These are phyloP conservation scores for Globisporangium cylindrosporum DNA, from an alignment of 352 stramenopile genomes.

Conservation along the genomic window DNA sequence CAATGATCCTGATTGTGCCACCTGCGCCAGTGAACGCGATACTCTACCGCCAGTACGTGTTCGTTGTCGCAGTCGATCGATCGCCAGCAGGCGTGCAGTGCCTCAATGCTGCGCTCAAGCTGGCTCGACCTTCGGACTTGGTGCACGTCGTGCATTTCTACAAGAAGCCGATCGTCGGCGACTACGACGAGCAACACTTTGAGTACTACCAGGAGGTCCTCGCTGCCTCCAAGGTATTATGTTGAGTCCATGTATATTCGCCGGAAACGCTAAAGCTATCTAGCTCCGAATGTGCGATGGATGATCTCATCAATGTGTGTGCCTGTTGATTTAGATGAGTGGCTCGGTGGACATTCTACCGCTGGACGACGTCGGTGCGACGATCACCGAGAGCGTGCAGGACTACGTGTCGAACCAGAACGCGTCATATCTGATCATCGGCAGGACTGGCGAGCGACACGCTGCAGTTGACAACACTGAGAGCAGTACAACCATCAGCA, in stretches of 20 bases:
- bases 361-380: slow-evolving; percentile 35
- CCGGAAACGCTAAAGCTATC: background rate
- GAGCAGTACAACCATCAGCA: background rate
- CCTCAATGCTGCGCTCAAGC: slow-evolving; percentile 49
- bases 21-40: slow-evolving; percentile 48
- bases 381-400: slow-evolving; percentile 53
- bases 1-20: slow-evolving; percentile 35
- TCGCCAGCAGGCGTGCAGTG: slow-evolving; percentile 27
- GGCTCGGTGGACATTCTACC: slow-evolving; percentile 38
- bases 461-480: background rate
- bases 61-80: slow-evolving; percentile 56
- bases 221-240: slow-evolving; percentile 12
- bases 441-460: slow-evolving; percentile 25
- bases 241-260: background rate
- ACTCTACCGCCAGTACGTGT: slow-evolving; percentile 36
- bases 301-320: background rate
- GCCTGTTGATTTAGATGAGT: slow-evolving; percentile 19
- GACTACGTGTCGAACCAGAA: slow-evolving; percentile 34
- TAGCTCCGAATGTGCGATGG: background rate
- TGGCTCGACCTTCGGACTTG: slow-evolving; percentile 42
- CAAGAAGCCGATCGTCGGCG: slow-evolving; percentile 36
- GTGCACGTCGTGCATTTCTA: slow-evolving; percentile 66
- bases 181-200: slow-evolving; percentile 33
- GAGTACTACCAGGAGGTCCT: slow-evolving; percentile 34
- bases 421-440: slow-evolving; percentile 50